These are phyloP conservation scores for Nepenthes mirabilis DNA, from an alignment of 148 eudicot genomes.

Conservation along the genomic window DNA sequence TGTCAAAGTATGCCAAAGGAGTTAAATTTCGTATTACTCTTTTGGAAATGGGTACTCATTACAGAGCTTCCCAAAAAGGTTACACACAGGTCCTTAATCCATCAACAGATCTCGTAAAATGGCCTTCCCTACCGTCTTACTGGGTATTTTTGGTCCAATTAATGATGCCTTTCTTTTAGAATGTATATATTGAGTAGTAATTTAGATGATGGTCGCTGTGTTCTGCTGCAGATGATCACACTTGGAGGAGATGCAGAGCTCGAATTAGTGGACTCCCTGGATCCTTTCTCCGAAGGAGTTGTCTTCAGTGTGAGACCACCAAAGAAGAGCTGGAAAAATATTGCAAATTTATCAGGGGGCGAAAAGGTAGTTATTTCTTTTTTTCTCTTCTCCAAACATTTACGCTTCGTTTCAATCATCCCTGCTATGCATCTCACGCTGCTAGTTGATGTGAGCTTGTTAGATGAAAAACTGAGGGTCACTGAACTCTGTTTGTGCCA, in stretches of 20 bases:
- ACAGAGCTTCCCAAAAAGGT: too few species aligned
- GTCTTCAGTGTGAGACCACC: slow-evolving; percentile 99
- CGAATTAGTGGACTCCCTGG: slow-evolving; percentile 92
- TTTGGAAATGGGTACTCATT: too few species aligned
- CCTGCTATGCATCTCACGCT: neutral
- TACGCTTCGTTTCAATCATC: too few species aligned
- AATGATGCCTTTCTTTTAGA: neutral
- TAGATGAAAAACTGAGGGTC: neutral
- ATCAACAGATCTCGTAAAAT: too few species aligned
- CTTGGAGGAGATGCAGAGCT: slow-evolving; percentile 99
- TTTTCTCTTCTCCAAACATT: too few species aligned
- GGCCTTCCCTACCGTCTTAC: too few species aligned
- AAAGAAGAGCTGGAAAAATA: slow-evolving; percentile 96
- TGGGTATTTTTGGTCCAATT: too few species aligned
- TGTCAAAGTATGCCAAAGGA: too few species aligned
- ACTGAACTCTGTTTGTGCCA: slow-evolving; percentile 14
- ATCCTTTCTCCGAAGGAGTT: slow-evolving; percentile 97
- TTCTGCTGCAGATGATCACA: slow-evolving; percentile 74
- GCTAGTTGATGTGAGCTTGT: neutral
- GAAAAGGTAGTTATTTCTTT: slow-evolving; percentile 52
- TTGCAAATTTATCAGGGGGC: slow-evolving; percentile 94
- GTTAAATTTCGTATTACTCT: too few species aligned
- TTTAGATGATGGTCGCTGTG: neutral
- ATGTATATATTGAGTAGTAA: neutral
- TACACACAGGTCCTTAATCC: too few species aligned